A percentile compares a stretch with the other conserved stretches of the same genome.
phyloP scores from a whole-genome alignment of 1,139 yeast genomes.

The Kodamaea sp. region DNA sequence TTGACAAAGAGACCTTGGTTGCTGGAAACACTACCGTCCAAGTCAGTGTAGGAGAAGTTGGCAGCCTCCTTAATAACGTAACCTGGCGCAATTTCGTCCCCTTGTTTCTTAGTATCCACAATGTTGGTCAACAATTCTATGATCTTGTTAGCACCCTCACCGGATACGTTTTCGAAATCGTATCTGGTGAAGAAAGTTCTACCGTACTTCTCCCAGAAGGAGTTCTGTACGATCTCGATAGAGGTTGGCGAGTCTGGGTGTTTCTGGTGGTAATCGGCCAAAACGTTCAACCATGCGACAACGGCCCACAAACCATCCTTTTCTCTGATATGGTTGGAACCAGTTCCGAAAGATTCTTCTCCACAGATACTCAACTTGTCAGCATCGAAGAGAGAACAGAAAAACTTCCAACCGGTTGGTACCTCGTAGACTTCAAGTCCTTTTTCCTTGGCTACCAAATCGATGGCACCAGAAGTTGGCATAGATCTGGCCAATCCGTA shows the following conservation, averaged over 20 bases:
- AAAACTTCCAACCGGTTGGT: constrained; percentile 99
- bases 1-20: constrained; percentile 91
- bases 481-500: constrained; percentile 96
- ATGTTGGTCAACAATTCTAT: constrained; percentile 54
- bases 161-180: constrained; percentile 82
- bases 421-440: constrained; percentile 85
- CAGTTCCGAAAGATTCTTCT: constrained; percentile 97
- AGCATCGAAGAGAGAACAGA: constrained; percentile 92
- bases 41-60: constrained; percentile 89
- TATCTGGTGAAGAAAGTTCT: constrained; percentile 97
- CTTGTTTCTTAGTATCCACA: constrained; percentile 40
- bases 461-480: constrained; percentile 97
- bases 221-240: constrained; percentile 75
- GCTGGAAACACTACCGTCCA: constrained; percentile 88
- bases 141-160: constrained; percentile 74
- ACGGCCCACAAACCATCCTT: constrained; percentile 99
- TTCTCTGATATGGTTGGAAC: constrained; percentile 95
- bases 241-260: constrained; percentile 61
- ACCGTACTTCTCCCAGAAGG: constrained; percentile 92
- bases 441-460: constrained; percentile 80
- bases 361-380: constrained; percentile 95
- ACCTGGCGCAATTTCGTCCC: constrained; percentile 44
- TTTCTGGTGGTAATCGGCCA: constrained; percentile 73
- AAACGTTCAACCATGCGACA: constrained; percentile 93
- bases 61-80: constrained; percentile 71